These are phyloP conservation scores for Ichthyophonus hoferi DNA, from an alignment of 208 protist genomes.

Conservation along the genomic window DNA sequence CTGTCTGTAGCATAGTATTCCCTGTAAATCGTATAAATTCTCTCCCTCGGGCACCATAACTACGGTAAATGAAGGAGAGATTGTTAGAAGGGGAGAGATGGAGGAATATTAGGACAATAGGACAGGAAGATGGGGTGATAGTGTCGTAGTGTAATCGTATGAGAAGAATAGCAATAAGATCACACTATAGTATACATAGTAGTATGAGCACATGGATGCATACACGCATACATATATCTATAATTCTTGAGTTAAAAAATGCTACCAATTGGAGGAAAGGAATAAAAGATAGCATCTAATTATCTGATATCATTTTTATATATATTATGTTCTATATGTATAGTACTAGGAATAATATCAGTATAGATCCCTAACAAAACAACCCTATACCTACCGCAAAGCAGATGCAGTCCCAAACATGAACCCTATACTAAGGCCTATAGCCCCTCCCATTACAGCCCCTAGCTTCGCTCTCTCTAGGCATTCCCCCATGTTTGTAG, in stretches of 20 bases:
- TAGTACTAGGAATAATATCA: not conserved
- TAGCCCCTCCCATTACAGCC: not conserved
- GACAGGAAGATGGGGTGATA: too few relatives aligned
- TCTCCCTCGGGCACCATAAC: not conserved
- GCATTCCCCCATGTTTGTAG: slow-evolving; percentile 20
- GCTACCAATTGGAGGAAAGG: too few relatives aligned
- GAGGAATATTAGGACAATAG: not conserved
- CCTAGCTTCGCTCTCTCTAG: slow-evolving; percentile 4
- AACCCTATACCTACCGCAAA: not conserved
- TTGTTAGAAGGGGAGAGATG: not conserved
- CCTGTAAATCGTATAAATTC: slow-evolving; percentile 15
- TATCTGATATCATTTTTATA: too few relatives aligned
- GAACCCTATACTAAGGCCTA: slow-evolving; percentile 16
- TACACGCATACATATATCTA: too few relatives aligned
- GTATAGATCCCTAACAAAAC: not conserved
- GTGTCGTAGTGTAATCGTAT: too few relatives aligned
- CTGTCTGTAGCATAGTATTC: not conserved
- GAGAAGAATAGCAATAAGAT: too few relatives aligned
- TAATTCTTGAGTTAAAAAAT: too few relatives aligned
- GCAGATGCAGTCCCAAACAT: slow-evolving; percentile 4
- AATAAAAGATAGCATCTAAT: too few relatives aligned
- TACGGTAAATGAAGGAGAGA: not conserved
- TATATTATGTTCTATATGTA: not conserved
- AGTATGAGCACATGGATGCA: too few relatives aligned
- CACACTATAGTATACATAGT: too few relatives aligned